These are phyloP conservation scores for Colletotrichum godetiae DNA, from an alignment of 2,329 filamentous ascomycete species.

Conservation along the genomic window DNA sequence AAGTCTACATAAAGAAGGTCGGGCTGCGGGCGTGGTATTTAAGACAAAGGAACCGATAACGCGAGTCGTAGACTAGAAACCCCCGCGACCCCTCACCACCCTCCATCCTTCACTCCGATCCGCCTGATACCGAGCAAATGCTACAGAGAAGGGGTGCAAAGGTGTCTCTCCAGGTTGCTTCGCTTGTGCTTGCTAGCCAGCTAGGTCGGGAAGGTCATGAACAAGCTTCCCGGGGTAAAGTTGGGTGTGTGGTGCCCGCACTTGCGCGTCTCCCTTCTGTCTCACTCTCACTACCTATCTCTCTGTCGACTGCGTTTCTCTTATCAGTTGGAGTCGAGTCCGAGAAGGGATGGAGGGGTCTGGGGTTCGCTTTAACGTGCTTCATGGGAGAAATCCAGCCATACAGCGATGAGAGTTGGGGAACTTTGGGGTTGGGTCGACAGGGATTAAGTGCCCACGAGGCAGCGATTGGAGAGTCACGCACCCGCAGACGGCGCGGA, in stretches of 20 bases:
- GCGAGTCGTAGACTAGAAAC: constrained; percentile 20
- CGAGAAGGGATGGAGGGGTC: background rate
- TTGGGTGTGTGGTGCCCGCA: background rate
- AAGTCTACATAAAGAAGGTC: background rate
- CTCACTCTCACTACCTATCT: no score
- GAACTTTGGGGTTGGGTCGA: background rate
- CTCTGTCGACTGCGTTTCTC: background rate
- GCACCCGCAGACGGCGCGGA: background rate
- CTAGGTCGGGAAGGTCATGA: constrained; percentile 5
- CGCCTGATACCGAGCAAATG: constrained; percentile 26
- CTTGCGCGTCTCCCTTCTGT: background rate
- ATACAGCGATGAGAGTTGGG: constrained; percentile 19
- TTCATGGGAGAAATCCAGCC: constrained; percentile 2
- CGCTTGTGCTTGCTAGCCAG: background rate
- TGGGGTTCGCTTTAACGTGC: background rate
- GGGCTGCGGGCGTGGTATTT: constrained; percentile 13
- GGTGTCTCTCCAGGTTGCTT: background rate
- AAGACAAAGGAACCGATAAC: constrained; percentile 3
- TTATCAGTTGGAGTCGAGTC: constrained; percentile 30
- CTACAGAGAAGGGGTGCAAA: background rate
- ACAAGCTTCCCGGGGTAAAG: constrained; percentile 16
- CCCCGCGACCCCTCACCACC: background rate
- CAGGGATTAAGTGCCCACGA: constrained; percentile 27
- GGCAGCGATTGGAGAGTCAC: constrained; percentile 12
- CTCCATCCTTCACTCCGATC: background rate